Percentiles rank a stretch among this genome's conserved stretches.
phyloP scores from a whole-genome alignment of 371 early-diverging fungal species.

The Blakeslea trispora region DNA sequence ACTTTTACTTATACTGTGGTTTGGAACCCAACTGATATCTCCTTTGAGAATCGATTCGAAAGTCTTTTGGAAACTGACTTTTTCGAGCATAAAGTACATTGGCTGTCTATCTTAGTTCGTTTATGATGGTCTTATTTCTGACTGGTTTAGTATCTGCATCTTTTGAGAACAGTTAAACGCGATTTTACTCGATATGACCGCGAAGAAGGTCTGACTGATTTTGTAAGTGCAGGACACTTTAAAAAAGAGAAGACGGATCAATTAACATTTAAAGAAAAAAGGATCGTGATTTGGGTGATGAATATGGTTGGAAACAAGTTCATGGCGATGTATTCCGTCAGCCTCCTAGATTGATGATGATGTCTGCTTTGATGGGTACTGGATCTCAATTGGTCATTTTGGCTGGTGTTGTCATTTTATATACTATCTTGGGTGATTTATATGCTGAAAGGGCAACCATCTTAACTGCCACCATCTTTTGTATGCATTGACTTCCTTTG shows the following conservation, averaged over 20 bases:
- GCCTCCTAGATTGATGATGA: slow-evolving; percentile 66
- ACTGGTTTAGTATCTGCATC: slow-evolving; percentile 77
- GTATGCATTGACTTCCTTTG: slow-evolving; percentile 74
- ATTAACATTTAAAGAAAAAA: too few species aligned
- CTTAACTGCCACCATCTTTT: slow-evolving; percentile 80
- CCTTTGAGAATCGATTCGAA: slow-evolving; percentile 69
- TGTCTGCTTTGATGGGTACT: slow-evolving; percentile 74
- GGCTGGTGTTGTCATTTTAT: slow-evolving; percentile 66
- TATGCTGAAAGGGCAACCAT: slow-evolving; percentile 80
- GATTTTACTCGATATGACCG: slow-evolving; percentile 84
- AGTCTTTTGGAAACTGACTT: slow-evolving; percentile 74
- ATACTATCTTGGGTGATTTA: slow-evolving; percentile 72
- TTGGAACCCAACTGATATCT: slow-evolving; percentile 59
- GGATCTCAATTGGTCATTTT: slow-evolving; percentile 73
- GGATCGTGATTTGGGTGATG: slow-evolving; percentile 84
- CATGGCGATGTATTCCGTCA: slow-evolving; percentile 89
- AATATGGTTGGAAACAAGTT: slow-evolving; percentile 91
- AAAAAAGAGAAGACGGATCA: neutral
- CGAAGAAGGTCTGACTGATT: slow-evolving; percentile 72
- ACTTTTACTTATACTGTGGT: slow-evolving; percentile 74
- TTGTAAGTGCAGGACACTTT: slow-evolving; percentile 49
- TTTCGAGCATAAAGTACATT: slow-evolving; percentile 85
- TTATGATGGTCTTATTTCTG: slow-evolving; percentile 83
- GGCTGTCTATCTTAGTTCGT: slow-evolving; percentile 85
- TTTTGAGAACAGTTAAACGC: slow-evolving; percentile 72